Base-by-base conservation (phyloP, 2,329 filamentous ascomycete genomes). In the Fusarium vanettenii region DNA sequence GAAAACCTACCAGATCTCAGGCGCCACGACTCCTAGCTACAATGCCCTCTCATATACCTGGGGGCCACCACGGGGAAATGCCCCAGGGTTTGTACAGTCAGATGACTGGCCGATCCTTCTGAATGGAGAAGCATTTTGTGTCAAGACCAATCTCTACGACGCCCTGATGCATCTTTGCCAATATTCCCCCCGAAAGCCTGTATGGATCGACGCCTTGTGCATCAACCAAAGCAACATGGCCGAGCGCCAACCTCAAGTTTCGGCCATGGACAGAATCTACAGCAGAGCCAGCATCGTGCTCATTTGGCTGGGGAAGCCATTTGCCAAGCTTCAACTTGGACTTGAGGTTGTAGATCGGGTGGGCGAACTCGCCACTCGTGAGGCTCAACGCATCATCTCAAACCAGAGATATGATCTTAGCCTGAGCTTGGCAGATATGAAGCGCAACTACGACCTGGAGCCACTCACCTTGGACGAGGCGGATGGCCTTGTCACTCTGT, bases 191-290 rank as follows among this genome's bases (percentile, higher is more conserved):
- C 3, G 13, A 25, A 50, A 25, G 13, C 41, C 16, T 2, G 8
- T 62, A 16, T 62, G 43, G 60, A 62, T 50, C 20, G 60, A 62
- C 14, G 60, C 60, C 16, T 29, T 62, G 9, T 62, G 60, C 18
- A 62, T 62, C 41, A 16, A 62, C 20, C 41, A 62, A n/a, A 11
- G 11, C 14, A 35, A 62, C 14, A 16, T 29, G 8, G 5, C 11
- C 22, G 60, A 62, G 31, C 60, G 60, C 8, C 41, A 62, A 16
- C 31, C 11, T 7, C 60, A 62, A 50, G 60, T 62, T 5, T 25
- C 20, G 2, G 13, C 16, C 18, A 62, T 62, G 43, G 5, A 62
- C 27, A 50, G 16, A n/a, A 50, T 62, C 29, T 50, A 13, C 18
- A 33, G 29, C 14, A 14, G 31, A 9, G 60, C 43, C 4, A 27